These are phyloP conservation scores for Moesziomyces sp. DNA, from an alignment of 1,284 basidiomycete genomes.

Conservation along the genomic window DNA sequence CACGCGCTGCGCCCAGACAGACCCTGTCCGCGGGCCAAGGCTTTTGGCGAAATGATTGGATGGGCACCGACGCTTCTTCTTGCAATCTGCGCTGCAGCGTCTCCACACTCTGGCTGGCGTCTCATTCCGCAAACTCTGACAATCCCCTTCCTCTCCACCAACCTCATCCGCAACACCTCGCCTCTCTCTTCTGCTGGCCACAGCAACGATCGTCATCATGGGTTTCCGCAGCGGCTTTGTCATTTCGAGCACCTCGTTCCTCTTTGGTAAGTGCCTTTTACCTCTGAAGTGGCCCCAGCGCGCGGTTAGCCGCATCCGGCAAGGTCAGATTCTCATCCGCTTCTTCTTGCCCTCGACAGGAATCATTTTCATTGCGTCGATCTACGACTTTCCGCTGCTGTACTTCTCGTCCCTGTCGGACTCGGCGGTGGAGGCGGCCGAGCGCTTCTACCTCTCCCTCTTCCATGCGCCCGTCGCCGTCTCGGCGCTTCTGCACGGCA, in stretches of 20 bases:
- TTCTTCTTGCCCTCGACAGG: conserved; percentile 18
- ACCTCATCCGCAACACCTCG: not conserved
- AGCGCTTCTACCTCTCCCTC: conserved; percentile 63
- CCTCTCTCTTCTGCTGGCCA: not conserved
- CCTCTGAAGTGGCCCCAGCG: too few relatives aligned
- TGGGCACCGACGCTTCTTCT: not conserved
- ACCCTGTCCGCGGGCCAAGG: not conserved
- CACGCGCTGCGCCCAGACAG: not conserved
- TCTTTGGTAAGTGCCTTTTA: conserved; percentile 48
- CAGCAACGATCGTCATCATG: conserved; percentile 43
- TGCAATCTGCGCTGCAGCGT: not conserved
- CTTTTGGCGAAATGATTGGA: not conserved
- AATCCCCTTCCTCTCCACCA: not conserved
- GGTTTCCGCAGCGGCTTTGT: conserved; percentile 66
- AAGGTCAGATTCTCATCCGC: not conserved
- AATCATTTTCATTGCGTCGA: conserved; percentile 62
- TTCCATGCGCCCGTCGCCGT: conserved; percentile 58
- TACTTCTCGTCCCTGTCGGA: conserved; percentile 41
- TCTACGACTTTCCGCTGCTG: conserved; percentile 64
- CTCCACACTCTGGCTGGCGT: not conserved
- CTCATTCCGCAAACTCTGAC: not conserved
- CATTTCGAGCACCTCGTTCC: conserved; percentile 60
- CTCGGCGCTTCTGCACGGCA: conserved; percentile 61
- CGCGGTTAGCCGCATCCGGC: not conserved
- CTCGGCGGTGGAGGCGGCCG: conserved; percentile 45